Evolutionary conservation across 73 alveolate genomes (phyloP).

Genomic region (Paramecium sonneborni): DNA sequence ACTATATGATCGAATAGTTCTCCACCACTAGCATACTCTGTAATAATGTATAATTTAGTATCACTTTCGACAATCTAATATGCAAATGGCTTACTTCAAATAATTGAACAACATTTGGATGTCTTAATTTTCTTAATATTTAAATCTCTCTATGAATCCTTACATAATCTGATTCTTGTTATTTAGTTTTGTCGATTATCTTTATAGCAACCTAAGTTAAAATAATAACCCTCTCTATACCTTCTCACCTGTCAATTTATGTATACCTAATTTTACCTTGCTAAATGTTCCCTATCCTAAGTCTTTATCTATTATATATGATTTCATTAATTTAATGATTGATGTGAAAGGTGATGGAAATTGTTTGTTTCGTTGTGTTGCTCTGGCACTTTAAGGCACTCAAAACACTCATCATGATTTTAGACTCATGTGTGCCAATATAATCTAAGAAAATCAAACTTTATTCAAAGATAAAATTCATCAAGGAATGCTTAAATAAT

Average conservation of each 20-base stretch:
- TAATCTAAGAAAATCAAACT: neutral
- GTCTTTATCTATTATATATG: constrained; percentile 6
- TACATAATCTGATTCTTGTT: constrained; percentile 85
- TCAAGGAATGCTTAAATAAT: neutral
- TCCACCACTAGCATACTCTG: constrained; percentile 95
- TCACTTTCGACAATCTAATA: constrained; percentile 72
- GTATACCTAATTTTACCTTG: constrained; percentile 83
- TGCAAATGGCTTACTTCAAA: constrained; percentile 65
- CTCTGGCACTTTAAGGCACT: neutral
- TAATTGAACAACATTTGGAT: constrained; percentile 75
- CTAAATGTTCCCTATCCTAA: constrained; percentile 86
- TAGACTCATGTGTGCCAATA: neutral
- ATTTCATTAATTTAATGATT: constrained; percentile 37
- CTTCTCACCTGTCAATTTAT: constrained; percentile 76
- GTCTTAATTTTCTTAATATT: constrained; percentile 80
- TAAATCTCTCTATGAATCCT: constrained; percentile 88
- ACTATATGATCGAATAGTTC: constrained; percentile 91
- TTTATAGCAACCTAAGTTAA: constrained; percentile 90
- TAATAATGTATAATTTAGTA: constrained; percentile 79
- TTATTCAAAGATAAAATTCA: neutral
- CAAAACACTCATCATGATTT: neutral
- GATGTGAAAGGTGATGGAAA: constrained; percentile 61
- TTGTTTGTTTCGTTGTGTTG: constrained; percentile 29
- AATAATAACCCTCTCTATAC: neutral
- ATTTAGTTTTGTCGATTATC: constrained; percentile 88